Conservation (phyloP, 2,329 filamentous ascomycete species). For the Akanthomyces muscarius region DNA sequence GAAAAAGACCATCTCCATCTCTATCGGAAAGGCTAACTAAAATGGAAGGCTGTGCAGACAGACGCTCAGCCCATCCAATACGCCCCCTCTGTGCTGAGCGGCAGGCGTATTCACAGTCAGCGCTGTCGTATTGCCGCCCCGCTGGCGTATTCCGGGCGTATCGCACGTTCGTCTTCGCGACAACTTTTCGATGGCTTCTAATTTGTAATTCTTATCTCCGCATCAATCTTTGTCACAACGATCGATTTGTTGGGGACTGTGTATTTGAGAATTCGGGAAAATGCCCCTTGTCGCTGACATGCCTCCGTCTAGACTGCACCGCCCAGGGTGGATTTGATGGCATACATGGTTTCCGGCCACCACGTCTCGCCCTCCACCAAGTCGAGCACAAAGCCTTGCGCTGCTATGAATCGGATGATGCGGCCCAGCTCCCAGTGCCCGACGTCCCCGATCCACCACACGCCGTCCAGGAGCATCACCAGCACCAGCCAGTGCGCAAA, state of each 20-base stretch:
- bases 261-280: not conserved
- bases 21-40: not conserved
- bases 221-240: not conserved
- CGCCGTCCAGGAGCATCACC: constrained; percentile 34
- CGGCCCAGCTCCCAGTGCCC: constrained; percentile 33
- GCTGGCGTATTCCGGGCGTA: constrained; percentile 7
- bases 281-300: not conserved
- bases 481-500: constrained; percentile 38
- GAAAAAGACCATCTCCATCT: not conserved
- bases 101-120: constrained; percentile 6
- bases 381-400: constrained; percentile 17
- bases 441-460: constrained; percentile 38
- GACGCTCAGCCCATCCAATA: not conserved
- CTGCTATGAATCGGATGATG: constrained; percentile 23
- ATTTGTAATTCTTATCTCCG: not conserved
- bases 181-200: not conserved
- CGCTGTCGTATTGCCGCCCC: constrained; percentile 8
- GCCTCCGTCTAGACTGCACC: not conserved
- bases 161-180: not conserved
- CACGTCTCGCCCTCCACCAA: constrained; percentile 22
- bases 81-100: not conserved
- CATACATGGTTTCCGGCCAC: constrained; percentile 36
- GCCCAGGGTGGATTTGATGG: constrained; percentile 13
- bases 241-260: not conserved
- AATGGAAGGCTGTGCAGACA: not conserved